phyloP scores from a whole-genome alignment of 305 asterid genomes.

The Fraxinus ornus region DNA sequence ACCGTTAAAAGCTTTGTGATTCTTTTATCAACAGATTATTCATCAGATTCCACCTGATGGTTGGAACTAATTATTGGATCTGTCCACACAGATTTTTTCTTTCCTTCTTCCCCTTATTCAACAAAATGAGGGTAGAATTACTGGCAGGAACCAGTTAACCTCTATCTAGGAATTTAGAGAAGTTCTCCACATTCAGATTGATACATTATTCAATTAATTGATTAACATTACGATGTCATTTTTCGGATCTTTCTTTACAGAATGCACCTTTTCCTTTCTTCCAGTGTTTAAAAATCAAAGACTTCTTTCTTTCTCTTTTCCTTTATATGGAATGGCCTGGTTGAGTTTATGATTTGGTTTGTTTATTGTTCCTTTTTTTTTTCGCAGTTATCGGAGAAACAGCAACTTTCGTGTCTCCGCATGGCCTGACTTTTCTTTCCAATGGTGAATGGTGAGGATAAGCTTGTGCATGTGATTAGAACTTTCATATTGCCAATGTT shows the following conservation, averaged over 20 bases:
- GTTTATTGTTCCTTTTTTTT: not conserved
- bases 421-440: slow-evolving; percentile 70
- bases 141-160: not conserved
- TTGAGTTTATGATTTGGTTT: not conserved
- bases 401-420: slow-evolving; percentile 65
- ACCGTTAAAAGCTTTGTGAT: not conserved
- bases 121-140: not conserved
- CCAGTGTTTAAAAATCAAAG: not conserved
- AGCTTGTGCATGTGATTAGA: slow-evolving; percentile 15
- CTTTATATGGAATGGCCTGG: not conserved
- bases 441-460: slow-evolving; percentile 90
- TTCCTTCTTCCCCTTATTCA: not conserved
- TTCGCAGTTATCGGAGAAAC: slow-evolving; percentile 96
- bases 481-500: not conserved
- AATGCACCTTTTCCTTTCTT: not conserved
- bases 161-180: not conserved
- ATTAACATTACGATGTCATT: not conserved
- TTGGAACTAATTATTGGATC: not conserved
- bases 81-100: not conserved
- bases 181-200: not conserved
- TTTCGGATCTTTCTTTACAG: not conserved
- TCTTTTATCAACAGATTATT: not conserved
- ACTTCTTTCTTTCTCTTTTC: not conserved
- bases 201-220: not conserved
- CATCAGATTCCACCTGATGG: not conserved